Evolutionary conservation across 441 rosid genomes (phyloP), one percentile per base, ranked within the genome.

Genomic region (Macaranga tanarius): DNA sequence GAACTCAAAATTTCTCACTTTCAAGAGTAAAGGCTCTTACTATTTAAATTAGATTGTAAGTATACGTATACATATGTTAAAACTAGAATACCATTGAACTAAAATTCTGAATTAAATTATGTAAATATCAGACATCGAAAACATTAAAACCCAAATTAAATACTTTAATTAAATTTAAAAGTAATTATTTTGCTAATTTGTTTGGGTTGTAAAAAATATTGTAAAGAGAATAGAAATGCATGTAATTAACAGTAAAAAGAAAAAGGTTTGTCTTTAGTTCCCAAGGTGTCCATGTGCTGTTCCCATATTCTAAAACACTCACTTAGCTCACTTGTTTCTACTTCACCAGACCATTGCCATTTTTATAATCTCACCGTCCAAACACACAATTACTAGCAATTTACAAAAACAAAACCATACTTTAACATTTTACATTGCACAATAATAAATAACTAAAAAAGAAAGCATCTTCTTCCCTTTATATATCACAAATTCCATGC

Each of bases 221-320:
- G 13, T 26, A 44, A 20, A 45, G 25, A 47, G 19, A 54, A 38
- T 5, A 34, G 47, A 22, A 26, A 45, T 63, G 54, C 77, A 69
- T 52, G 52, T 10, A 23, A 16, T 25, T 25, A 47, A 23, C 25
- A n/a, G 25, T 15, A 52, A n/a, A 55, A 40, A 47, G 10, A 0
- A 2, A 38, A 58, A 56, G 50, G 26, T 20, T 74, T 81, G 75
- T 75, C 69, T 38, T 75, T 47, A 80, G 70, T 71, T 64, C 64
- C 77, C 57, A 71, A 75, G 83, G 79, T 81, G 87, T 80, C 85
- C 91, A 92, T 86, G 91, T 90, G 93, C 58, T 85, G 89, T 76
- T 77, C 80, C 82, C 78, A 72, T 81, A 81, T 80, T 65, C 80
- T 76, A 78, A 65, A 81, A 79, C 87, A 82, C 68, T 68, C 73